Base-by-base conservation (phyloP, 495 filamentous ascomycete genomes). In the Evernia prunastri region DNA sequence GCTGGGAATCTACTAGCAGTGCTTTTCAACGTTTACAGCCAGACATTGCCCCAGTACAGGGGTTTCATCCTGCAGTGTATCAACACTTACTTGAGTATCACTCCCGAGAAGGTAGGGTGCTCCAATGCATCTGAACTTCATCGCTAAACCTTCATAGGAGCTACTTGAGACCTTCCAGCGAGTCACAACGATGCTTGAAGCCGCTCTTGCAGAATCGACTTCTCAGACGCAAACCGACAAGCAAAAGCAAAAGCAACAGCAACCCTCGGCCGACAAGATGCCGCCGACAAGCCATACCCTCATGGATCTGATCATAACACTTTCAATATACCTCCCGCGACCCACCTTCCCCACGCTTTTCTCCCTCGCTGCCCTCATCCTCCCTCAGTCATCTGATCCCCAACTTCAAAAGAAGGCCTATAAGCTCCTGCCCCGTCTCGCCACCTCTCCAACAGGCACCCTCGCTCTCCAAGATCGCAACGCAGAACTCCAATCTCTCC, bases 391-490 rank as follows among this genome's bases (percentile, higher is more conserved):
- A 37, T 71, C 51, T 18, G 95, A 97, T 66, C 88, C 94, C 33
- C 93, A 97, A 71, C 80, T 98, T n/a, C 91, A 97, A 73, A 98
- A 98, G 84, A 98, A 98, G 77, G 93, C 94, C 5, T 98, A 97
- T 80, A 97, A 97, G 75, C 80, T 98, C 57, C 91, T 98, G 60
- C 93, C 94, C 11, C 85, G 93, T 37, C 82, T 98, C 51, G 87
- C 89, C 4, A 85, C 89, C 37, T 92, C 91, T 10, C 81, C 86
- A n/a, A 80, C 76, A 35, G 95, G 95, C 20, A 80, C 79, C 40
- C 76, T 76, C 8, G 91, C 92, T 18, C 81, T 98, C 9, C 68
- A 81, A 66, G 85, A 89, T 65, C 86, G 91, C 60, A 87, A 82
- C 64, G 67, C 70, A 0, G 91, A 96, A 70, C 79, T 97, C 20